phyloP scores from a whole-genome alignment of 306 rosid species.

The Citrullus mucosospermus region DNA sequence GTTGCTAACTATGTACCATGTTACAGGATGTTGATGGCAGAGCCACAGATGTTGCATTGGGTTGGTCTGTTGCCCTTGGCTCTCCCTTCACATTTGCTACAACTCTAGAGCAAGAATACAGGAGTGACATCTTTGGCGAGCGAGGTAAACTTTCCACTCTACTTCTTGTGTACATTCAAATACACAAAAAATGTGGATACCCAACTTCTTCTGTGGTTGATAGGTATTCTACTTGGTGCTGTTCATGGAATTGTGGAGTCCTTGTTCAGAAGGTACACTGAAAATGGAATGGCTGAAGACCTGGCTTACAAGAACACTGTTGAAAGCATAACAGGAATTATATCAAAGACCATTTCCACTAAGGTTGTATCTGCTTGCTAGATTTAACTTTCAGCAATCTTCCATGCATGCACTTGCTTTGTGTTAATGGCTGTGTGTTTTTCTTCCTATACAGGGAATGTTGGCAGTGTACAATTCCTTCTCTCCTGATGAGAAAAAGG shows the following conservation, averaged over 20 bases:
- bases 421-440: background rate
- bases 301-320: conserved; percentile 92
- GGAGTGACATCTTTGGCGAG: conserved; percentile 96
- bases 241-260: conserved; percentile 95
- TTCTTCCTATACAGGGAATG: conserved; percentile 51
- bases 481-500: conserved; percentile 64
- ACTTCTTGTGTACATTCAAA: background rate
- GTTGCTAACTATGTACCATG: background rate
- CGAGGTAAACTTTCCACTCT: conserved; percentile 36
- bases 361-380: conserved; percentile 38
- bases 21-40: conserved; percentile 89
- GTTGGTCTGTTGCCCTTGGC: conserved; percentile 97
- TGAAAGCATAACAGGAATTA: conserved; percentile 71
- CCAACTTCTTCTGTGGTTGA: conserved; percentile 14
- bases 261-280: conserved; percentile 85
- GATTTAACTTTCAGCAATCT: background rate
- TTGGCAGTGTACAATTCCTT: conserved; percentile 69
- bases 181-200: background rate
- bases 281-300: conserved; percentile 81
- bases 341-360: conserved; percentile 75
- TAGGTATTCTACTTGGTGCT: conserved; percentile 97
- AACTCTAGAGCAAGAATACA: conserved; percentile 89
- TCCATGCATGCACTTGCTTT: background rate
- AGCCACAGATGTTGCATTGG: conserved; percentile 91
- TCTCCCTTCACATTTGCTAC: conserved; percentile 97